phyloP scores from a whole-genome alignment of 2,329 filamentous ascomycete genomes.

The Fusarium agapanthi region DNA sequence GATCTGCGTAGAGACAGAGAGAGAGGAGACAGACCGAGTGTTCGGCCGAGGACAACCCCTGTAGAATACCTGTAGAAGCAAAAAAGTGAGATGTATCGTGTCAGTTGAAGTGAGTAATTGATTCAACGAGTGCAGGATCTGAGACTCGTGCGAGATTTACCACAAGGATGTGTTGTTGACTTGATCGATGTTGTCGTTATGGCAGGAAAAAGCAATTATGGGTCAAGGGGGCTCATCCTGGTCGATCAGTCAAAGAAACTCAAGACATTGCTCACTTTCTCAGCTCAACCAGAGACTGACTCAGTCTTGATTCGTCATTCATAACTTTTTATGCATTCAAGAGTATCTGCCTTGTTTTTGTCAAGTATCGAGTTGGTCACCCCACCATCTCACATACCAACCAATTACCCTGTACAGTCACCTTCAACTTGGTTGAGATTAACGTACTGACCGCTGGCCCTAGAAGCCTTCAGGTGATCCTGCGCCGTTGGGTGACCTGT shows the following conservation, averaged over 20 bases:
- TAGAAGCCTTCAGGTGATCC: not conserved
- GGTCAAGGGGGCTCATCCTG: not conserved
- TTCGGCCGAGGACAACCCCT: slow-evolving; percentile 20
- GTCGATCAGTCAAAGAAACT: slow-evolving; percentile 14
- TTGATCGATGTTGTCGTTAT: not conserved
- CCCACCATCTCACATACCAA: not conserved
- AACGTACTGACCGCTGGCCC: fast-evolving
- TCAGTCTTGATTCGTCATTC: not conserved
- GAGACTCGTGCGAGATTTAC: slow-evolving; percentile 31
- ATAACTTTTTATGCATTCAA: slow-evolving; percentile 2
- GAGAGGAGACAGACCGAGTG: not conserved
- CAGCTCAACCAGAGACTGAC: slow-evolving; percentile 11
- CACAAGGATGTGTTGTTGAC: slow-evolving; percentile 12
- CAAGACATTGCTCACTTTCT: slow-evolving; percentile 29
- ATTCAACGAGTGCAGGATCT: slow-evolving; percentile 38
- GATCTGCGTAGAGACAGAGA: slow-evolving; percentile 13
- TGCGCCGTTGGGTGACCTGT: too few species aligned
- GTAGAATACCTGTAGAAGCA: slow-evolving; percentile 2
- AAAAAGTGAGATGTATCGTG: slow-evolving; percentile 4
- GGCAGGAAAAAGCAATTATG: slow-evolving; percentile 16
- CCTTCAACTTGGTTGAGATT: not conserved
- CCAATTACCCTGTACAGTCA: not conserved
- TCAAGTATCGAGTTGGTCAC: not conserved
- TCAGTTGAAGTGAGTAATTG: slow-evolving; percentile 20
- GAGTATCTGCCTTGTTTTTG: not conserved